Percentiles rank a stretch among this genome's conserved stretches.
phyloP scores from a whole-genome alignment of 2,329 filamentous ascomycete genomes.

The Clathrospora elynae region DNA sequence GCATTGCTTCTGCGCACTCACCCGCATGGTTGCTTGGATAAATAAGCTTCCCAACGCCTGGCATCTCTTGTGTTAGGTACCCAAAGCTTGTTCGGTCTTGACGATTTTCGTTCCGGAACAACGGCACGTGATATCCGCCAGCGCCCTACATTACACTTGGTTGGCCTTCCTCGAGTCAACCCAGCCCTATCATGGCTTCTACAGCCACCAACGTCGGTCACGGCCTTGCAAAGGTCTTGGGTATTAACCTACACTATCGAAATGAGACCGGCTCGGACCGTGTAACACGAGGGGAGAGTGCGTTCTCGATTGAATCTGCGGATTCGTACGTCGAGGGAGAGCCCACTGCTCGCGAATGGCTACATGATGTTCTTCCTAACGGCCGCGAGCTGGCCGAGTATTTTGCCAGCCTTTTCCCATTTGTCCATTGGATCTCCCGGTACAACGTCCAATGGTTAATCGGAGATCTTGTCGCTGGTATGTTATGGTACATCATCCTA shows the following conservation, averaged over 20 bases:
- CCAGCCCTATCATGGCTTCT: slow-evolving; percentile 30
- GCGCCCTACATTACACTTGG: slow-evolving; percentile 14
- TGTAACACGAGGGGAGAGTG: slow-evolving; percentile 76
- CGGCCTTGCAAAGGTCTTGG: slow-evolving; percentile 75
- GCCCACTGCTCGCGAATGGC: slow-evolving; percentile 75
- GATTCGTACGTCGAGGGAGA: slow-evolving; percentile 82
- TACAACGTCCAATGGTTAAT: slow-evolving; percentile 91
- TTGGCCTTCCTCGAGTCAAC: slow-evolving; percentile 3
- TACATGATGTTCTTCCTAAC: slow-evolving; percentile 67
- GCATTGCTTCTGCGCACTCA: slow-evolving; percentile 16
- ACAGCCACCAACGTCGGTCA: slow-evolving; percentile 66
- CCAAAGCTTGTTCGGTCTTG: slow-evolving; percentile 36
- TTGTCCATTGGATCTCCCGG: slow-evolving; percentile 81
- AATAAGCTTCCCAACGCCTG: slow-evolving; percentile 37
- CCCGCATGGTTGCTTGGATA: slow-evolving; percentile 19
- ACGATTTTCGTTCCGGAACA: slow-evolving; percentile 14
- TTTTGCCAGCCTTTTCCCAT: slow-evolving; percentile 77
- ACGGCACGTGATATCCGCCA: slow-evolving; percentile 19
- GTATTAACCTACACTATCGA: slow-evolving; percentile 77
- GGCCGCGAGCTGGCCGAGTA: slow-evolving; percentile 64
- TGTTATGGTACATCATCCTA: slow-evolving; percentile 31
- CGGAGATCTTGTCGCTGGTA: slow-evolving; percentile 88
- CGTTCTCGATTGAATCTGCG: slow-evolving; percentile 72
- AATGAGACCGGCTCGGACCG: slow-evolving; percentile 65
- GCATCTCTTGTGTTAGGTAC: slow-evolving; percentile 29